Evolutionary conservation across 2,329 filamentous ascomycete species (phyloP).

Genomic region (Alternaria solani): DNA sequence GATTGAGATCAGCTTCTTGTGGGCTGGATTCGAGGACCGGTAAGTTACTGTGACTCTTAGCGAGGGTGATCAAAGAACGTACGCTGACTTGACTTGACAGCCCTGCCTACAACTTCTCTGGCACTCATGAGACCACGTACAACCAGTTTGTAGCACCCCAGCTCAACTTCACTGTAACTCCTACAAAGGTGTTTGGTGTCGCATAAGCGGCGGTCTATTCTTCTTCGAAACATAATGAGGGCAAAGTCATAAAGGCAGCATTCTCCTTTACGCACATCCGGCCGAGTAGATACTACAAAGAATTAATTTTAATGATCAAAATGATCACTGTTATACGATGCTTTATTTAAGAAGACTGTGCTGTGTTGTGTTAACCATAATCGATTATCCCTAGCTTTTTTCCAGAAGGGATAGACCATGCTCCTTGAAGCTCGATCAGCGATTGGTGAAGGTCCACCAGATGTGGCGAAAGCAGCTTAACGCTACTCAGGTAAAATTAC

Average conservation of each 20-base stretch:
- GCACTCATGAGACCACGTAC: slow-evolving; percentile 21
- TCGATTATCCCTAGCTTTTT: no score
- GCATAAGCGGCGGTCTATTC: background rate
- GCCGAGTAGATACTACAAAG: background rate
- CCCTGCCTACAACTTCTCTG: slow-evolving; percentile 30
- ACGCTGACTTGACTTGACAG: slow-evolving; percentile 4
- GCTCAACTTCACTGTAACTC: slow-evolving; percentile 23
- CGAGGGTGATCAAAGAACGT: background rate
- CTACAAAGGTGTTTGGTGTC: slow-evolving; percentile 17
- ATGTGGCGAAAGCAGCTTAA: background rate
- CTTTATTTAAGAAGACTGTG: no score
- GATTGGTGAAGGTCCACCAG: no score
- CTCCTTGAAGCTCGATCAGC: no score
- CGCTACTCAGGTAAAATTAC: background rate
- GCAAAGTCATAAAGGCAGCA: no score
- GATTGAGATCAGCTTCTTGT: slow-evolving; percentile 3
- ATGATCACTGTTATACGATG: no score
- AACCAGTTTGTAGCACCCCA: slow-evolving; percentile 25
- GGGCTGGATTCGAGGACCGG: background rate
- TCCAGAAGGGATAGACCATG: no score
- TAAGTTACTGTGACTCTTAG: background rate
- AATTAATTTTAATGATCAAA: background rate
- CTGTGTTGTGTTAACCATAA: no score
- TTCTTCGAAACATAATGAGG: no score
- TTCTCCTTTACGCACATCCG: no score